Conservation (phyloP, 257 asterid species). For the Nicotiana paniculata region DNA sequence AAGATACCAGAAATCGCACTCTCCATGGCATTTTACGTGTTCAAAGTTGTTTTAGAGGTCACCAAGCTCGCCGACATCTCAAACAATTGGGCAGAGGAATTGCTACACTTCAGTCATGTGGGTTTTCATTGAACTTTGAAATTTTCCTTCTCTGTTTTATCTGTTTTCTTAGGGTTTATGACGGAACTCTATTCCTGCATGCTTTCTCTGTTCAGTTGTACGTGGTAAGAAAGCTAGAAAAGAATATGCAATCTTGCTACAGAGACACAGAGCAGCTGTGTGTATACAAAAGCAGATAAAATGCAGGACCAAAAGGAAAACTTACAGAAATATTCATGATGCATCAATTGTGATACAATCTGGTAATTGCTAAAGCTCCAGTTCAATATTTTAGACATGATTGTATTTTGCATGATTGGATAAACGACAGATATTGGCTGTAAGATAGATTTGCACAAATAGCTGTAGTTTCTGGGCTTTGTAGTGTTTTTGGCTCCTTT, state of each 20-base stretch:
- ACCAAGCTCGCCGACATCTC: constrained; percentile 67
- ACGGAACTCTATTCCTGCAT: constrained; percentile 11
- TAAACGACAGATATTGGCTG: neutral
- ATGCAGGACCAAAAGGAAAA: constrained; percentile 46
- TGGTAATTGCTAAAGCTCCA: constrained; percentile 39
- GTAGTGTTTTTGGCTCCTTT: neutral
- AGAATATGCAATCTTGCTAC: constrained; percentile 48
- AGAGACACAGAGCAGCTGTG: constrained; percentile 71
- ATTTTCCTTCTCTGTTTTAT: neutral
- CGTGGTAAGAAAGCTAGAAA: constrained; percentile 80
- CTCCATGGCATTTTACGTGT: constrained; percentile 90
- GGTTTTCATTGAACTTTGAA: constrained; percentile 5
- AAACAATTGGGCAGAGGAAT: constrained; percentile 57
- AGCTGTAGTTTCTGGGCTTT: neutral
- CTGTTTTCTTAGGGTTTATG: neutral
- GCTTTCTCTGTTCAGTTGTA: constrained; percentile 49
- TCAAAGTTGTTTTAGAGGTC: constrained; percentile 98
- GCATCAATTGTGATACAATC: constrained; percentile 81
- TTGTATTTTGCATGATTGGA: constrained; percentile 2
- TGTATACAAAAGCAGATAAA: constrained; percentile 68
- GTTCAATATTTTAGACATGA: neutral
- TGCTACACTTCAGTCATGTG: constrained; percentile 79
- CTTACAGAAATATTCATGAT: constrained; percentile 27
- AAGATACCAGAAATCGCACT: constrained; percentile 91
- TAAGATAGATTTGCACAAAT: constrained; percentile 1